These are phyloP conservation scores for Penicillium occitanis DNA, from an alignment of 2,329 filamentous ascomycete species.

Conservation along the genomic window DNA sequence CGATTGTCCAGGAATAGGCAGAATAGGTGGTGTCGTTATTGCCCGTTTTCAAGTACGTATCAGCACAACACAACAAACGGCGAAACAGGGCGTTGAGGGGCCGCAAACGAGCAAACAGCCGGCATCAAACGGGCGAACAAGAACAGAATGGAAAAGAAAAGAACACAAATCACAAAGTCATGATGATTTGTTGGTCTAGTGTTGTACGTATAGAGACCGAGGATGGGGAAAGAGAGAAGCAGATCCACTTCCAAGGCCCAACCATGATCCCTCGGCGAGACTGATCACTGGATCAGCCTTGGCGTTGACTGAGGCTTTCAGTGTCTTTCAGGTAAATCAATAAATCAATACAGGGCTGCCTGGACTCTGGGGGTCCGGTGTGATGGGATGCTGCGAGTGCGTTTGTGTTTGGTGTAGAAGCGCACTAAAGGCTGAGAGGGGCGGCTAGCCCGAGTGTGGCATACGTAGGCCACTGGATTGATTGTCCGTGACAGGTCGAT, in stretches of 20 bases:
- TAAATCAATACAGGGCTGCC: background rate
- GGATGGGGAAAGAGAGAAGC: conserved; percentile 3
- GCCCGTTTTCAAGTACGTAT: background rate
- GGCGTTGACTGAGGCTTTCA: background rate
- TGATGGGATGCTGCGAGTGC: conserved; percentile 5
- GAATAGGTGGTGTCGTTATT: background rate
- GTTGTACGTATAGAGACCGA: background rate
- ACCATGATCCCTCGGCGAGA: background rate
- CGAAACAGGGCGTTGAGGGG: background rate
- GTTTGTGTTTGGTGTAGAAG: background rate
- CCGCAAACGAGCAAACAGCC: background rate
- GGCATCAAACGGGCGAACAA: background rate
- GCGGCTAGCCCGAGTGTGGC: background rate
- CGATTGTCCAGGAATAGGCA: background rate
- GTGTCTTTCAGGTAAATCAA: background rate
- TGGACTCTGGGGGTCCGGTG: background rate
- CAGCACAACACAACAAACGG: background rate
- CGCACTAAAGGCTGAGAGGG: conserved; percentile 2
- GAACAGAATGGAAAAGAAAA: background rate
- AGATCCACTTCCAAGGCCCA: conserved; percentile 9
- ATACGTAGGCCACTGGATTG: conserved; percentile 8
- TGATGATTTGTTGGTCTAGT: background rate
- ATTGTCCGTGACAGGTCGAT: conserved; percentile 20
- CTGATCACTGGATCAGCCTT: conserved; percentile 10
- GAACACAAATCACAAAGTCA: background rate